phyloP scores from a whole-genome alignment of 2,329 filamentous ascomycete species.

The Cladophialophora psammophila region DNA sequence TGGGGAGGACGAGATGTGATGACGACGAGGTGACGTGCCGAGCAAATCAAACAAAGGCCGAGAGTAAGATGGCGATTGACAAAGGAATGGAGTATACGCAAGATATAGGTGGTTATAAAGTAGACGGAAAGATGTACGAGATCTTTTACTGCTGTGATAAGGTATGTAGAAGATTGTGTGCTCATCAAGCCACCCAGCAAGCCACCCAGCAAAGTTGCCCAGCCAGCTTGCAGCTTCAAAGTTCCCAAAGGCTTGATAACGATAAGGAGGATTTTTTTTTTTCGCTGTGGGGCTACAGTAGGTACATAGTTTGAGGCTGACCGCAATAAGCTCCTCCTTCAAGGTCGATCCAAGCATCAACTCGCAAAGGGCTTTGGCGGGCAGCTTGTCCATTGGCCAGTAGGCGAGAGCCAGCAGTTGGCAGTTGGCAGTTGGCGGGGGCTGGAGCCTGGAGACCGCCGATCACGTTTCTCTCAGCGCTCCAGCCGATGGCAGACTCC shows the following conservation, averaged over 20 bases:
- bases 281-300: not conserved
- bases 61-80: conserved; percentile 1
- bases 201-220: not conserved
- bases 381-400: conserved; percentile 17
- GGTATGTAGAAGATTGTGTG: conserved; percentile 13
- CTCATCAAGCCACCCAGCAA: conserved; percentile 8
- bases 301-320: not conserved
- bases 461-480: not conserved
- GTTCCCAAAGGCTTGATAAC: conserved; percentile 21
- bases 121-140: not conserved
- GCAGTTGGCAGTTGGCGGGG: not conserved
- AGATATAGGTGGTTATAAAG: not conserved
- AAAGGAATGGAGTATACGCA: conserved; percentile 1
- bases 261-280: conserved; percentile 31
- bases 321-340: no score
- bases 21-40: conserved; percentile 10
- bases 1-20: conserved; percentile 7
- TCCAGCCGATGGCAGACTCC: not conserved
- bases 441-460: conserved; percentile 9
- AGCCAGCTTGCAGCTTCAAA: not conserved
- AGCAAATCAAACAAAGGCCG: conserved; percentile 1
- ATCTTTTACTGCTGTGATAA: conserved; percentile 18
- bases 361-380: conserved; percentile 10
- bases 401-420: conserved; percentile 6
- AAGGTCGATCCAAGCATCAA: not conserved